phyloP scores from a whole-genome alignment of 441 rosid genomes.

The Euphorbia schlechtendalii region DNA sequence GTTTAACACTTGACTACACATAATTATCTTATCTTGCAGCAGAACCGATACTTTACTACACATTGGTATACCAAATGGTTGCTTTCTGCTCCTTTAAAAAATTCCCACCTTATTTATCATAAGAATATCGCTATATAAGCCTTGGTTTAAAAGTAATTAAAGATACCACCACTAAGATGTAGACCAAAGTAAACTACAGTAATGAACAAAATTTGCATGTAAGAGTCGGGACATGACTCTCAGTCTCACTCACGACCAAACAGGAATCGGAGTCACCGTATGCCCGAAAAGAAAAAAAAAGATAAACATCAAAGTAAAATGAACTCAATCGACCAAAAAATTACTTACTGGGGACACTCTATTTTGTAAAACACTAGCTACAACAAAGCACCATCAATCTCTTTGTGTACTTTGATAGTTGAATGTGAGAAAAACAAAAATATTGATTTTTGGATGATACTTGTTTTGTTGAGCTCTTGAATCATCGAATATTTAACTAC shows the following conservation, averaged over 20 bases:
- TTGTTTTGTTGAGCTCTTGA: not conserved
- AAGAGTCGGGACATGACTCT: not conserved
- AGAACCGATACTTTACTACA: too few relatives aligned
- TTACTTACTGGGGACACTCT: not conserved
- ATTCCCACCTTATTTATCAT: too few relatives aligned
- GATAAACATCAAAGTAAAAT: not conserved
- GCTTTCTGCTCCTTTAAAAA: too few relatives aligned
- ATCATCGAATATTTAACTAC: not conserved
- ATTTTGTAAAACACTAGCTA: not conserved
- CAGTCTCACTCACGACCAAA: not conserved
- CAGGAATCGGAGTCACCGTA: not conserved
- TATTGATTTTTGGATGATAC: not conserved
- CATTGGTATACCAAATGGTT: too few relatives aligned
- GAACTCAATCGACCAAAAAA: not conserved
- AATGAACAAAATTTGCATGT: not conserved
- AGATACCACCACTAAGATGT: too few relatives aligned
- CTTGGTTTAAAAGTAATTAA: too few relatives aligned
- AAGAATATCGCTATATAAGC: too few relatives aligned
- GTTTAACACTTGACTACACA: too few relatives aligned
- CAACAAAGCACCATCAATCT: not conserved
- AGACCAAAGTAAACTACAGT: not conserved
- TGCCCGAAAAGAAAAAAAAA: not conserved
- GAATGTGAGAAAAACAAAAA: too few relatives aligned
- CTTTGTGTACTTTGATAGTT: not conserved
- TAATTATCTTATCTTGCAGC: too few relatives aligned